These are phyloP conservation scores for Aspergillus hiratsukae DNA, from an alignment of 2,329 filamentous ascomycete genomes.

Conservation along the genomic window DNA sequence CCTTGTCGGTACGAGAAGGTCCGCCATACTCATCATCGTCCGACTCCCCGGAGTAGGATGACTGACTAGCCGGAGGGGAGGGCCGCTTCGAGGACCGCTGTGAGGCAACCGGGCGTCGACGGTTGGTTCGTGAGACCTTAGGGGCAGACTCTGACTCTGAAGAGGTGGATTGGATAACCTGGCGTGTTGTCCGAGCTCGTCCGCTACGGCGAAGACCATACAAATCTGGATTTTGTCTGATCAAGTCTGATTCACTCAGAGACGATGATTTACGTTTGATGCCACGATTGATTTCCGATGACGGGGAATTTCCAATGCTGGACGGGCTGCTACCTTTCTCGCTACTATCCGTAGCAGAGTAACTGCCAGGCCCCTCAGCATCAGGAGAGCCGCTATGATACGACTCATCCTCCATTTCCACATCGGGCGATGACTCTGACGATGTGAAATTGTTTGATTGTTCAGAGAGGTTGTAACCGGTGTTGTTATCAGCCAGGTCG, in stretches of 20 bases:
- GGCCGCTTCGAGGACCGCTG: conserved; percentile 47
- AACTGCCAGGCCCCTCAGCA: conserved; percentile 51
- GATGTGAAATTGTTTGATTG: conserved; percentile 55
- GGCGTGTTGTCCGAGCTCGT: conserved; percentile 59
- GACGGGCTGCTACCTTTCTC: conserved; percentile 52
- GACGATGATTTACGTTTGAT: conserved; percentile 67
- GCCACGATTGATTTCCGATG: conserved; percentile 63
- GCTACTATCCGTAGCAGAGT: conserved; percentile 68
- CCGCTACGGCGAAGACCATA: conserved; percentile 91
- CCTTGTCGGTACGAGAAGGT: conserved; percentile 67
- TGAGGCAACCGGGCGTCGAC: conserved; percentile 51
- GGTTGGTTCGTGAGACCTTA: conserved; percentile 45
- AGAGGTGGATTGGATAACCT: conserved; percentile 58
- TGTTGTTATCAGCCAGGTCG: conserved; percentile 49
- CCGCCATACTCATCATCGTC: conserved; percentile 72
- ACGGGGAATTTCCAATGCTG: conserved; percentile 60
- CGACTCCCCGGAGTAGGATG: conserved; percentile 66
- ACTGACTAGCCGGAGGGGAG: conserved; percentile 46
- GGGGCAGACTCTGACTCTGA: conserved; percentile 67
- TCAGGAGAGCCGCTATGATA: conserved; percentile 35
- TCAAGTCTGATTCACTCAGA: conserved; percentile 73
- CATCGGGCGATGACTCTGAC: conserved; percentile 44
- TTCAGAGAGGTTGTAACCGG: conserved; percentile 75
- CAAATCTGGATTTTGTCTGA: conserved; percentile 85
- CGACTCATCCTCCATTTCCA: conserved; percentile 38